Percentiles rank a stretch among this genome's conserved stretches.
phyloP scores from a whole-genome alignment of 208 protist genomes.

The Cochliopodium minus region DNA sequence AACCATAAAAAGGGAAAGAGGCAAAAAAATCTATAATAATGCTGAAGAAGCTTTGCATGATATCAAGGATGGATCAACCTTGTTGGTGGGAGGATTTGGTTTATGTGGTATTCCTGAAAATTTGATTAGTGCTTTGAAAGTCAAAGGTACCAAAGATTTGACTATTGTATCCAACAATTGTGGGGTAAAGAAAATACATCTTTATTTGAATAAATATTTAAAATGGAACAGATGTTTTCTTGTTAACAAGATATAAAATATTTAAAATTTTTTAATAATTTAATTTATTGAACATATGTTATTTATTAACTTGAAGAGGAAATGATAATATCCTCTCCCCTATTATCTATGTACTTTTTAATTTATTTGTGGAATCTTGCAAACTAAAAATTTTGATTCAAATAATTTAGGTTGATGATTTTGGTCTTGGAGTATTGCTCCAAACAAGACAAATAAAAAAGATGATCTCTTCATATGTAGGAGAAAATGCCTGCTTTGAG shows the following conservation, averaged over 20 bases:
- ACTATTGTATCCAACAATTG: constrained; percentile 78
- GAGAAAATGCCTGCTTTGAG: constrained; percentile 74
- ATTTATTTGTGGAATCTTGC: not conserved
- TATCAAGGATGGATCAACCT: constrained; percentile 37
- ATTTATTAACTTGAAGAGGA: too few relatives aligned
- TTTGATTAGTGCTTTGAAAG: constrained; percentile 61
- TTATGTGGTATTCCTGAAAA: constrained; percentile 76
- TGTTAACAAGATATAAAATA: not conserved
- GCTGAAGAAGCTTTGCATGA: constrained; percentile 48
- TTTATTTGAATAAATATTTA: constrained; percentile 1
- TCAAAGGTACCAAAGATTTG: constrained; percentile 60
- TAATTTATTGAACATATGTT: too few relatives aligned
- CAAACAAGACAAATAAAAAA: constrained; percentile 43
- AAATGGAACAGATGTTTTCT: not conserved
- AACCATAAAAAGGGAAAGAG: too few relatives aligned
- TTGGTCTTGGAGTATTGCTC: constrained; percentile 76
- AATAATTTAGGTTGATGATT: too few relatives aligned
- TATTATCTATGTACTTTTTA: too few relatives aligned
- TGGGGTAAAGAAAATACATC: too few relatives aligned
- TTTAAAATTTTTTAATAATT: not conserved
- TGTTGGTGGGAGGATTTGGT: constrained; percentile 84
- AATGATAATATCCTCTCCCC: too few relatives aligned
- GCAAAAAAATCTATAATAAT: constrained; percentile 45
- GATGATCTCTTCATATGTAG: constrained; percentile 80
- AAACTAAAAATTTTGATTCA: not conserved